Evolutionary conservation across 78 protist species (phyloP).

Genomic region (Bigelowiella natans): DNA sequence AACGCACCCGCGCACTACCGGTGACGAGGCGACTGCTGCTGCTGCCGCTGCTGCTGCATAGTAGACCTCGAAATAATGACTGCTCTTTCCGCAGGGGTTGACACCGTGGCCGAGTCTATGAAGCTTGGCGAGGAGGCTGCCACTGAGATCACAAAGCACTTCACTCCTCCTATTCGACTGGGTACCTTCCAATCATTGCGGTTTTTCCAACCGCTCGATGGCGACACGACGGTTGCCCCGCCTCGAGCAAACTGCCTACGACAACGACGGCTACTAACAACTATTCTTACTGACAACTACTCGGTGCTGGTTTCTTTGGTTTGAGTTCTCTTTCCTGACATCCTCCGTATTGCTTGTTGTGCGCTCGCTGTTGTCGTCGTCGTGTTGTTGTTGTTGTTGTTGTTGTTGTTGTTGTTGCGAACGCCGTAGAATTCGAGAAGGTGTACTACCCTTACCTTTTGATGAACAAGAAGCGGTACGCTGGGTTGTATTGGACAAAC

Average conservation of each 20-base stretch:
- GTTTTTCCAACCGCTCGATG: too few relatives aligned
- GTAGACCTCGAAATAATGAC: background rate
- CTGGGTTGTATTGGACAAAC: conserved; percentile 83
- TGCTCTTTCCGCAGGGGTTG: background rate
- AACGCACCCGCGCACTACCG: too few relatives aligned
- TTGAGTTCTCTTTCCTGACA: too few relatives aligned
- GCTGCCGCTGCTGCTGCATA: background rate
- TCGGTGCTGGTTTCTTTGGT: too few relatives aligned
- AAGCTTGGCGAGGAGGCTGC: conserved; percentile 72
- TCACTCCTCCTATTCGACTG: conserved; percentile 89
- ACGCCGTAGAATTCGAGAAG: conserved; percentile 1
- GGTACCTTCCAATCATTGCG: conserved; percentile 96
- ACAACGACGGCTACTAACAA: too few relatives aligned
- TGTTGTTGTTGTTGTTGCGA: background rate
- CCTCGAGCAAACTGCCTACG: too few relatives aligned
- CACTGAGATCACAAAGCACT: conserved; percentile 53
- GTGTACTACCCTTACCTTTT: conserved; percentile 93
- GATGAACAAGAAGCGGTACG: conserved; percentile 95
- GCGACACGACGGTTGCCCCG: too few relatives aligned
- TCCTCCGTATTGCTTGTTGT: too few relatives aligned
- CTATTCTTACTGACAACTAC: too few relatives aligned
- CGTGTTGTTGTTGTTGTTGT: too few relatives aligned
- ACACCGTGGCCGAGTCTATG: conserved; percentile 19
- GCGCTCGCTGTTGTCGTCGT: background rate
- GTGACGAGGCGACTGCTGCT: background rate